Evolutionary conservation across 352 stramenopile genomes (phyloP).

Genomic region (Pythium oligandrum): DNA sequence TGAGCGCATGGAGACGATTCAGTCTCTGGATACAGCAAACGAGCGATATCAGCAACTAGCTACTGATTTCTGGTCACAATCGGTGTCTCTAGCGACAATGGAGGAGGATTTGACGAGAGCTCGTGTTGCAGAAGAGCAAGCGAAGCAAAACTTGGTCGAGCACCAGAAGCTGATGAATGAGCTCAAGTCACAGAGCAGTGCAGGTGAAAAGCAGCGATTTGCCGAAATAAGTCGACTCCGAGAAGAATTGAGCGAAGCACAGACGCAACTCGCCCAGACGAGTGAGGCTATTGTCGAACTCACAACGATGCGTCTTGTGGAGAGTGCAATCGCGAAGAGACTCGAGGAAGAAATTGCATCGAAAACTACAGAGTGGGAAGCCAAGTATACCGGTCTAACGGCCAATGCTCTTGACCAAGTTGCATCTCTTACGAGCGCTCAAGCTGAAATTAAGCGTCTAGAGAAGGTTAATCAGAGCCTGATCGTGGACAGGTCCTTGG

Average conservation of each 20-base stretch:
- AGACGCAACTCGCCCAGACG: not conserved
- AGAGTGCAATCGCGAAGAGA: slow-evolving; percentile 4
- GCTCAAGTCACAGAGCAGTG: too few relatives aligned
- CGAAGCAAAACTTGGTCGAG: too few relatives aligned
- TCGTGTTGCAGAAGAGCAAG: too few relatives aligned
- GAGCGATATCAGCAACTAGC: too few relatives aligned
- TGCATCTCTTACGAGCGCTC: slow-evolving; percentile 1
- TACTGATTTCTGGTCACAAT: too few relatives aligned
- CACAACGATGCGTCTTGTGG: slow-evolving; percentile 8
- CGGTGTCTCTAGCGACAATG: too few relatives aligned
- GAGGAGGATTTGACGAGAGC: too few relatives aligned
- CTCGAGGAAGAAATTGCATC: not conserved
- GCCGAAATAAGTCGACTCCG: too few relatives aligned
- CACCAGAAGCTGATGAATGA: too few relatives aligned
- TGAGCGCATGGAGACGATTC: not conserved
- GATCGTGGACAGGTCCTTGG: not conserved
- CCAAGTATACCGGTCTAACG: too few relatives aligned
- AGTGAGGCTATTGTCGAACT: slow-evolving; percentile 5
- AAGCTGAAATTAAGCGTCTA: not conserved
- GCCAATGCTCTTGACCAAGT: not conserved
- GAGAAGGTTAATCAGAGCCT: not conserved
- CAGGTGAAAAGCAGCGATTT: too few relatives aligned
- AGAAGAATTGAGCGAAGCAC: not conserved
- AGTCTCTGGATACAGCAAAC: too few relatives aligned
- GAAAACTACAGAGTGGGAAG: not conserved